Base-by-base conservation (phyloP, 2,329 filamentous ascomycete species). In the Ophiosphaerella narmari region DNA sequence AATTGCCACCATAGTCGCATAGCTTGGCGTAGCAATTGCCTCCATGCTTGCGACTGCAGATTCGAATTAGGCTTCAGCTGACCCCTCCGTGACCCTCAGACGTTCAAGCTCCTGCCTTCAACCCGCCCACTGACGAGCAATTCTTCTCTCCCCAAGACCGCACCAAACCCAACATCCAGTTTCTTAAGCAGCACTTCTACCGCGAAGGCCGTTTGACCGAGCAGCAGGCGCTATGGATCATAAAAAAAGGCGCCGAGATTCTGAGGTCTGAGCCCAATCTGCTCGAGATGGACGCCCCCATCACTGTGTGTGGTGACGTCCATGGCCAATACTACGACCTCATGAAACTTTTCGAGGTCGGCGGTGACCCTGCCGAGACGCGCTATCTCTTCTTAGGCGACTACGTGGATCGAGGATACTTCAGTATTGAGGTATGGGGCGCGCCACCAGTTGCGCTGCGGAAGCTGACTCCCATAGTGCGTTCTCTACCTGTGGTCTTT, bases 321-420 rank as follows among this genome's bases (percentile, higher is more conserved):
- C 94, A 99, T 76, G 94, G 94, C 62, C 94, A 99, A 78, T 99
- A 97, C 79, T 99, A 96, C 75, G 94, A 99, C 75, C 78, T 99
- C 71, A 99, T 99, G 94, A 99, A 99, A 81, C 83, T 99, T 31
- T 99, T 99, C 69, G 94, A 99, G 76, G 94, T 99, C 43, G 94
- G 94, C 61, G 94, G 94, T 59, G 94, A 99, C 74, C 94, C 94
- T 35, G 86, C 93, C 46, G 94, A 99, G 78, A 99, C 94, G 26
- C 82, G 94, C 69, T 99, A 99, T 76, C 85, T 99, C 52, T 99
- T 99, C 77, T 80, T 99, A 59, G 94, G 94, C 54, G 94, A 99
- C 77, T 99, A 99, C 72, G 94, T 99, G 59, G 94, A 99, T 74
- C 85, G 94, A 74, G 94, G 94, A 46, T 99, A 99, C 78, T 99